These are phyloP conservation scores for Rubroboletus pulcherrimus DNA, from an alignment of 768 basidiomycete genomes.

Conservation along the genomic window DNA sequence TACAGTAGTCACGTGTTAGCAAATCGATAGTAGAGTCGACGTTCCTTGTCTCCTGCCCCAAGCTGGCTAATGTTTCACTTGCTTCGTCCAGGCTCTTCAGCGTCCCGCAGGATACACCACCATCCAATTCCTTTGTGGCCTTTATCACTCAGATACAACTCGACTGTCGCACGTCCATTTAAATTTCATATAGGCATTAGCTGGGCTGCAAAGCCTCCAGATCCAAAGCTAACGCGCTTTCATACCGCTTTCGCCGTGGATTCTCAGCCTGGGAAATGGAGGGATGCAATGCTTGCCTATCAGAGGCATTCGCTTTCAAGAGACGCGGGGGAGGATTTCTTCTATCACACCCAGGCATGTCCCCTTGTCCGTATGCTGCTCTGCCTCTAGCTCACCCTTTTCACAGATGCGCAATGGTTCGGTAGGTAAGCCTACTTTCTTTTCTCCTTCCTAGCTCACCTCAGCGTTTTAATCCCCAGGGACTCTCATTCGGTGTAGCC, in stretches of 20 bases:
- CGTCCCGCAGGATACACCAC: not conserved
- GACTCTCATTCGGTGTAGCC: constrained; percentile 77
- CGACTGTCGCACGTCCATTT: constrained; percentile 46
- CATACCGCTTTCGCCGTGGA: constrained; percentile 53
- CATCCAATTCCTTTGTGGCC: not conserved
- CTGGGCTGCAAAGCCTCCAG: constrained; percentile 71
- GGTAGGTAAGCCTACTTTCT: constrained; percentile 45
- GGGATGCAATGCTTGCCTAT: constrained; percentile 56
- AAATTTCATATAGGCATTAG: constrained; percentile 73
- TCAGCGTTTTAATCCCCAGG: constrained; percentile 39
- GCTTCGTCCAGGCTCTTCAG: not conserved
- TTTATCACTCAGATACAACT: constrained; percentile 15
- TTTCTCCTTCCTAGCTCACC: constrained; percentile 20
- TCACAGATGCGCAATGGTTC: constrained; percentile 72
- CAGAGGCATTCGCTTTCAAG: constrained; percentile 38
- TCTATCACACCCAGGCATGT: constrained; percentile 67
- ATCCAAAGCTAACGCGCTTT: constrained; percentile 32
- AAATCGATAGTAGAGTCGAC: not conserved
- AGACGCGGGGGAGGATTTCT: constrained; percentile 58
- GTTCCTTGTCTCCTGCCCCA: not conserved
- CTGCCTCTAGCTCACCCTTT: constrained; percentile 3
- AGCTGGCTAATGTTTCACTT: constrained; percentile 15
- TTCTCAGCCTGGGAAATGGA: constrained; percentile 62
- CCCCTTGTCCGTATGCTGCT: not conserved
- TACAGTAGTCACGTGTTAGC: constrained; percentile 20